phyloP scores from a whole-genome alignment of 305 asterid genomes.

The Vinca major region DNA sequence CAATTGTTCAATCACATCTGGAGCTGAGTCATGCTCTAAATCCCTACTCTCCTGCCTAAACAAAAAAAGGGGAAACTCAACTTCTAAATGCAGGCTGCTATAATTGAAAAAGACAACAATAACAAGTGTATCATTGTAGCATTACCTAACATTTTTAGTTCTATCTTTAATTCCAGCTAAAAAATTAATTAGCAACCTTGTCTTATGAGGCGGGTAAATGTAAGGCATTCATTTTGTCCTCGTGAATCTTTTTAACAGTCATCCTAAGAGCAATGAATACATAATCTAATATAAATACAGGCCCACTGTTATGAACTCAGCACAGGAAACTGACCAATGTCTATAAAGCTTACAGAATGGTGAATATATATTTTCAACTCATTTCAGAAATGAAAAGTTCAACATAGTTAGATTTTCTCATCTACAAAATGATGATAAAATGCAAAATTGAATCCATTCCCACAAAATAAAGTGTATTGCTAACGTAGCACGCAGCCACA shows the following conservation, averaged over 20 bases:
- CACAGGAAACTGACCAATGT: not conserved
- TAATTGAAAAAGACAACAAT: conserved; percentile 2
- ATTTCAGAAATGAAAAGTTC: not conserved
- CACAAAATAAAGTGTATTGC: not conserved
- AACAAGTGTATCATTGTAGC: not conserved
- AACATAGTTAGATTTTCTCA: not conserved
- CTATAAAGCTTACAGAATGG: not conserved
- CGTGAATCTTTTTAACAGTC: not conserved
- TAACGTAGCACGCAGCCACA: not conserved
- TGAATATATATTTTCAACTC: not conserved
- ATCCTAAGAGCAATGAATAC: not conserved
- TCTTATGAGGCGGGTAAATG: not conserved
- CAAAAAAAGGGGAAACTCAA: conserved; percentile 16
- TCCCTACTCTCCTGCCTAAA: conserved; percentile 74
- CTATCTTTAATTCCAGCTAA: not conserved
- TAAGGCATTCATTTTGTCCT: not conserved
- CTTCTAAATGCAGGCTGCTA: conserved; percentile 16
- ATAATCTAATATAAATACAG: not conserved
- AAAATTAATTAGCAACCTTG: not conserved
- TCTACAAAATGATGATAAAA: not conserved
- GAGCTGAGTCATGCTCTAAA: conserved; percentile 48
- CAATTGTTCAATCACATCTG: conserved; percentile 51
- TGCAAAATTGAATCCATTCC: not conserved
- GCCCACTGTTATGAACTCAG: not conserved
- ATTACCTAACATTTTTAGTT: not conserved